Evolutionary conservation across 2,329 filamentous ascomycete species (phyloP), one percentile per base, ranked within the genome.

Genomic region (Fusarium sacchari): DNA sequence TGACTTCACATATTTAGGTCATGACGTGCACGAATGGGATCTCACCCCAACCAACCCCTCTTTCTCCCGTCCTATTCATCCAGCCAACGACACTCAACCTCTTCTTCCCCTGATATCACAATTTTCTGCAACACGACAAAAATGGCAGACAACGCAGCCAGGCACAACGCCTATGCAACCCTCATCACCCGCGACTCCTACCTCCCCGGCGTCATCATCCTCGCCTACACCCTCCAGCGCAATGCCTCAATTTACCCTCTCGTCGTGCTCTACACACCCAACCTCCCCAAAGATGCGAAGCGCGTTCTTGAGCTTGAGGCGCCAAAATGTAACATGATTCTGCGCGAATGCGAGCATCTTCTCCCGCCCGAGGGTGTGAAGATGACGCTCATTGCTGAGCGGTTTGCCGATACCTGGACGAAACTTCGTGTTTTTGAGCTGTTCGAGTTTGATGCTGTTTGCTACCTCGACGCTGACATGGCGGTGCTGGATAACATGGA

Each of bases 131-230:
- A 36, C 14, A 28, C 11, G 59, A 64, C 40, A 14, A 28, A 57
- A 32, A 71, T 71, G 68, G 44, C 53, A 40, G 26, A n/a, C 3
- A 55, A 46, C 14, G 7, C 30, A 28, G 14, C 50, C 17, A 39
- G 65, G 55, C 49, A 58, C 34, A 76, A 76, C 11, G 73, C 73
- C 57, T 76, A 74, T 60, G 68, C 73, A 58, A 76, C 74, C 52
- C 74, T 76, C 60, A 72, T 76, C 49, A 76, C 74, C 18, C 73
- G 73, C 20, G 52, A 73, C 28, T 75, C 74, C 9, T 76, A 76
- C 36, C 59, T 76, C 28, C 67, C 74, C n/a, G 74, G 74, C 4
- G 68, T 76, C 22, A 55, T 76, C 7, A 67, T 75, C 28, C 71
- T 76, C 2, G 73, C 73, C 24, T 67, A 75, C 56, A 76, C 74